Conservation (phyloP, 1,284 basidiomycete genomes). For the Trametes hirsuta region DNA sequence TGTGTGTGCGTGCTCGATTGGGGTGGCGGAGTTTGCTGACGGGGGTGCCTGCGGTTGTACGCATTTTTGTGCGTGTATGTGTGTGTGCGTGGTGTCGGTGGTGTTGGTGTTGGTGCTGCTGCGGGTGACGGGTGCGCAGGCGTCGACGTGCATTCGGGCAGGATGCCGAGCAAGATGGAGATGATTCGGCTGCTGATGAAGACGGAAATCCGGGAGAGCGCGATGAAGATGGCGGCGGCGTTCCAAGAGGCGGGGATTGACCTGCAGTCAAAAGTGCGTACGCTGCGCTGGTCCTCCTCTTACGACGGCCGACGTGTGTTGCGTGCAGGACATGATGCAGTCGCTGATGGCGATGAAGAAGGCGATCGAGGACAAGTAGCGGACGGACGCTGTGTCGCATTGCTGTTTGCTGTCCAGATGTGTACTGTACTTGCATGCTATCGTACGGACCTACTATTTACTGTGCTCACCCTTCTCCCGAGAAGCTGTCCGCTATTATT, state of each 20-base stretch:
- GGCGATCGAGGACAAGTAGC: slow-evolving; percentile 14
- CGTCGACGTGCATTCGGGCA: slow-evolving; percentile 46
- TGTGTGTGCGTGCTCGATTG: background rate
- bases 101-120: background rate
- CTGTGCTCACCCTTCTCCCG: background rate
- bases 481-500: background rate
- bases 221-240: slow-evolving; percentile 51
- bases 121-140: slow-evolving; percentile 37
- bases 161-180: slow-evolving; percentile 46
- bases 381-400: background rate
- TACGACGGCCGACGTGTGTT: background rate
- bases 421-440: slow-evolving; percentile 8
- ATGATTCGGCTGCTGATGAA: slow-evolving; percentile 51
- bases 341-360: slow-evolving; percentile 26
- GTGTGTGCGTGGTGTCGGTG: background rate
- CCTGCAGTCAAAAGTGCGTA: slow-evolving; percentile 43
- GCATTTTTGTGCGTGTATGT: background rate
- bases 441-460: background rate
- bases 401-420: background rate
- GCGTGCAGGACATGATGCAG: slow-evolving; percentile 24
- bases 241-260: slow-evolving; percentile 64
- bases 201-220: slow-evolving; percentile 52
- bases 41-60: background rate
- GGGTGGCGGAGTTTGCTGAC: background rate
- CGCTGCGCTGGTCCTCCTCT: background rate